Percentiles rank a stretch among this genome's conserved stretches.
phyloP scores from a whole-genome alignment of 176 grass and related monocot species.

The Phoenix dactylifera region DNA sequence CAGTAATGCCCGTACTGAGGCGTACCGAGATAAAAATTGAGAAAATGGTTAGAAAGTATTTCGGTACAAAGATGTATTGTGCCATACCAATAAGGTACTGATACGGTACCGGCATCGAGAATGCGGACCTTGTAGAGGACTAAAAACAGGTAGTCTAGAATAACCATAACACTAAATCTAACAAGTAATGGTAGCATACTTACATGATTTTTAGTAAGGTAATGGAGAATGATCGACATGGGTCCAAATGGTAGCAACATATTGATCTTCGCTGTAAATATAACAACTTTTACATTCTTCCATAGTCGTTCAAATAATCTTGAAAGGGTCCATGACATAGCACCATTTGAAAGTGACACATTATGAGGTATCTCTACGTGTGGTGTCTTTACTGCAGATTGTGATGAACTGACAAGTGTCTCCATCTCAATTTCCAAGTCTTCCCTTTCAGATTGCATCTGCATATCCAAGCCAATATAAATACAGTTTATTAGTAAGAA shows the following conservation, averaged over 20 bases:
- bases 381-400: neutral
- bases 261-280: slow-evolving; percentile 57
- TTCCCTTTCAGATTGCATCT: slow-evolving; percentile 8
- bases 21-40: too few relatives aligned
- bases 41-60: too few relatives aligned
- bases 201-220: slow-evolving; percentile 53
- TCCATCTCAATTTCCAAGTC: slow-evolving; percentile 11
- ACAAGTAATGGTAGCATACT: slow-evolving; percentile 14
- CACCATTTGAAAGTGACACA: neutral
- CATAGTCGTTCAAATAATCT: neutral
- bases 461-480: neutral
- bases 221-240: slow-evolving; percentile 38
- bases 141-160: neutral
- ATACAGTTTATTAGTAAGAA: neutral
- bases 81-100: too few relatives aligned
- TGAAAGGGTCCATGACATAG: slow-evolving; percentile 2
- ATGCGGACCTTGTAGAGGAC: neutral
- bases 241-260: slow-evolving; percentile 51
- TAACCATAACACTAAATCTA: neutral
- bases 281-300: slow-evolving; percentile 39
- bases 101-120: too few relatives aligned
- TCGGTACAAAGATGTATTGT: too few relatives aligned
- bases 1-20: too few relatives aligned
- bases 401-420: slow-evolving; percentile 1
- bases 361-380: slow-evolving; percentile 1